Conservation (phyloP, 2,329 filamentous ascomycete species). For the Colletotrichum plurivorum region DNA sequence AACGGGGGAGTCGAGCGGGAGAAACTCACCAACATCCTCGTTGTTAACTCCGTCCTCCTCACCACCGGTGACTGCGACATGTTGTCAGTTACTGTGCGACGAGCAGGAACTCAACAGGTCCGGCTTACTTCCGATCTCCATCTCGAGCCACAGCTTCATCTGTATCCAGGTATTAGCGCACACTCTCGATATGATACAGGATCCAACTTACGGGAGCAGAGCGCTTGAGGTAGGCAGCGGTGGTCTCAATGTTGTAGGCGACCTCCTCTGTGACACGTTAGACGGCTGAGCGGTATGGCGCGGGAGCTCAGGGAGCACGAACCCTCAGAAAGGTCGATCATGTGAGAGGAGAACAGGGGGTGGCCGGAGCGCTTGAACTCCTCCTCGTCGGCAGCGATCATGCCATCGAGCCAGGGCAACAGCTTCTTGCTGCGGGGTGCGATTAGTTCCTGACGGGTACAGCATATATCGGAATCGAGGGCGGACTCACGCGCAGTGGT, state of each 20-base stretch:
- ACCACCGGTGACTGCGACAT: slow-evolving; percentile 85
- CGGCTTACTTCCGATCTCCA: slow-evolving; percentile 73
- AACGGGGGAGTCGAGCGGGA: background rate
- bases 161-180: background rate
- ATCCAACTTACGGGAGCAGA: slow-evolving; percentile 73
- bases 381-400: slow-evolving; percentile 93
- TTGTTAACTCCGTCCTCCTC: slow-evolving; percentile 99
- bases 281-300: background rate
- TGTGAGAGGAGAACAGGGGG: slow-evolving; percentile 96
- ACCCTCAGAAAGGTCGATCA: slow-evolving; percentile 96
- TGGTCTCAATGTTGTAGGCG: slow-evolving; percentile 92
- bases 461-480: background rate
- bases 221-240: slow-evolving; percentile 92
- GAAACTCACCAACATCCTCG: slow-evolving; percentile 75
- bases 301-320: background rate
- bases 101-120: background rate
- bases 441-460: slow-evolving; percentile 6
- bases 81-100: background rate
- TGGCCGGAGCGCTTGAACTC: slow-evolving; percentile 95
- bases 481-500: slow-evolving; percentile 81
- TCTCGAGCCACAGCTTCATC: slow-evolving; percentile 99
- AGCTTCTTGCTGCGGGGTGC: slow-evolving; percentile 81
- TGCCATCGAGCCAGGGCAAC: slow-evolving; percentile 95
- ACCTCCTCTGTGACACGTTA: slow-evolving; percentile 69
- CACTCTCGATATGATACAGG: no score